Conservation (phyloP, 108 stramenopile genomes). For the Schizochytrium sp. region DNA sequence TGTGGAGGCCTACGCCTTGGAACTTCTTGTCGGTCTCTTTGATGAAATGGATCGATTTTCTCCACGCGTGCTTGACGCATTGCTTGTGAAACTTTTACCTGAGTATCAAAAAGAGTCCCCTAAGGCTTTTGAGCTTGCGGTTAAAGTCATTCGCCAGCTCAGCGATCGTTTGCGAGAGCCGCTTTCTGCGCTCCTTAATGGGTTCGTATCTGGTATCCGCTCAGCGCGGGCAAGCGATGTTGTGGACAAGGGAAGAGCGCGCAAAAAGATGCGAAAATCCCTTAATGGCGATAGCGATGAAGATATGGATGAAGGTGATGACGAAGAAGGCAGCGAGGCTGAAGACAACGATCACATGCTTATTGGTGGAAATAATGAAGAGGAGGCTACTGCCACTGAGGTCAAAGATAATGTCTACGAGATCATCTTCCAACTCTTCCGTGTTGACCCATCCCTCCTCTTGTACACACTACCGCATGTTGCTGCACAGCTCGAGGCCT, state of each 20-base stretch:
- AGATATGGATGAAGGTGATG: not conserved
- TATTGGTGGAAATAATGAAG: not conserved
- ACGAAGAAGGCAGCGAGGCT: slow-evolving; percentile 11
- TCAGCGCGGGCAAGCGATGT: not conserved
- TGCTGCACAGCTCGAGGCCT: slow-evolving; percentile 19
- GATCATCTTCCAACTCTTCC: slow-evolving; percentile 59
- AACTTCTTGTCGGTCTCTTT: slow-evolving; percentile 33
- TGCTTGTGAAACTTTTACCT: not conserved
- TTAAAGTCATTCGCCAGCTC: slow-evolving; percentile 49
- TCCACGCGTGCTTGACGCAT: slow-evolving; percentile 34
- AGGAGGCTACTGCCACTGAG: slow-evolving; percentile 21
- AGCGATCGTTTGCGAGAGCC: slow-evolving; percentile 9
- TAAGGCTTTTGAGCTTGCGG: slow-evolving; percentile 35
- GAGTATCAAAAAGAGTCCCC: slow-evolving; percentile 20
- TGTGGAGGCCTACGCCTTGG: slow-evolving; percentile 40
- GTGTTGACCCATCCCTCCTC: slow-evolving; percentile 46
- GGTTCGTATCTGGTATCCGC: not conserved
- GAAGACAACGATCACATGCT: not conserved
- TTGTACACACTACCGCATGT: slow-evolving; percentile 36
- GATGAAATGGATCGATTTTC: slow-evolving; percentile 54
- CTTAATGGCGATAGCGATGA: not conserved
- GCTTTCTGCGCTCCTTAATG: slow-evolving; percentile 8
- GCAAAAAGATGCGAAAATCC: not conserved
- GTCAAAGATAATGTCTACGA: slow-evolving; percentile 49
- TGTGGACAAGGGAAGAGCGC: not conserved